Conservation (phyloP, 1,284 basidiomycete genomes). For the Lentinula novae-zelandiae region DNA sequence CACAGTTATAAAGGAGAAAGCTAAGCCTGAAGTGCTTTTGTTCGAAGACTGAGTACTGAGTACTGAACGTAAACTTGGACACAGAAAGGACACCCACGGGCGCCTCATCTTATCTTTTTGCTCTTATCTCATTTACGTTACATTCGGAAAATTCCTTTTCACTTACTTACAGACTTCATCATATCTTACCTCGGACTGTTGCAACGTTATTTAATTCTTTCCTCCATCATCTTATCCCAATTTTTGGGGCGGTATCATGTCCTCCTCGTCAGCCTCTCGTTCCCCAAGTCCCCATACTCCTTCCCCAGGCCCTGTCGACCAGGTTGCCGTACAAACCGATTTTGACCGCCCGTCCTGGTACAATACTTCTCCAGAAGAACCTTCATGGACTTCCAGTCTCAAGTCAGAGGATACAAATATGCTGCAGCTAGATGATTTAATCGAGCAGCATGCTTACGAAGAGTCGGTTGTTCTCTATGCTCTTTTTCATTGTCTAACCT, state of each 20-base stretch:
- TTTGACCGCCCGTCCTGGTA: slow-evolving; percentile 57
- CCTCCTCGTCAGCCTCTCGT: slow-evolving; percentile 40
- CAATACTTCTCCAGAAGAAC: slow-evolving; percentile 29
- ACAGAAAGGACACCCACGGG: too few species aligned
- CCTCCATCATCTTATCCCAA: background rate
- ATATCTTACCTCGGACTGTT: background rate
- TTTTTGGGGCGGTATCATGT: background rate
- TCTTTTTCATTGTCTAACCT: slow-evolving; percentile 23
- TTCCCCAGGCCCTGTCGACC: slow-evolving; percentile 47
- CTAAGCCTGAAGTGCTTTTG: too few species aligned
- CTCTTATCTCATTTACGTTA: background rate
- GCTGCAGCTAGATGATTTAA: slow-evolving; percentile 64
- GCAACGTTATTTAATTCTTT: background rate
- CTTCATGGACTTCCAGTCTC: slow-evolving; percentile 30
- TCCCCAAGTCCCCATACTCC: slow-evolving; percentile 70
- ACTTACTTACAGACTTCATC: background rate
- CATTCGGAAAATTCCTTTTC: background rate
- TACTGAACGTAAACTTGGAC: too few species aligned
- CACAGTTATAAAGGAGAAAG: too few species aligned
- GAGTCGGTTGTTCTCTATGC: slow-evolving; percentile 43
- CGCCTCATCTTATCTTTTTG: too few species aligned
- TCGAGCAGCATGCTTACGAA: slow-evolving; percentile 67
- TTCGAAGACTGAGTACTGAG: too few species aligned
- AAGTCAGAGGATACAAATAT: slow-evolving; percentile 38
- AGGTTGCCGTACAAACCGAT: slow-evolving; percentile 40